A percentile compares a stretch with the other conserved stretches of the same genome.
Conservation (phyloP, 2,329 filamentous ascomycete species). For the Cytospora paraplurivora region DNA sequence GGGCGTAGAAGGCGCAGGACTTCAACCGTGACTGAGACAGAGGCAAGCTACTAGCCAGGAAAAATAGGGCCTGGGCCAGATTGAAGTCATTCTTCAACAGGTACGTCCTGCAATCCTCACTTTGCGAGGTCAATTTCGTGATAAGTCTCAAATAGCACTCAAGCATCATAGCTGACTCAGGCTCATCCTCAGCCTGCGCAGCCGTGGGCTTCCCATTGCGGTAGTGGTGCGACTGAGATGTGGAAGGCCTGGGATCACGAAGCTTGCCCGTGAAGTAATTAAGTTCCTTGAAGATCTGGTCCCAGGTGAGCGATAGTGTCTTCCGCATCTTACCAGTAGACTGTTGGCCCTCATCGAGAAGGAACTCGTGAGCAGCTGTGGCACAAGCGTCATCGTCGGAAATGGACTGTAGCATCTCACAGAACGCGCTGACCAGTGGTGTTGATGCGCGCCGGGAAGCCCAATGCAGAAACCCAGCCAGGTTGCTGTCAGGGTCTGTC, state of each 20-base stretch:
- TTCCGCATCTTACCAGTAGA: conserved; percentile 77
- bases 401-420: conserved; percentile 90
- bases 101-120: conserved; percentile 70
- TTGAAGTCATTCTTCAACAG: conserved; percentile 65
- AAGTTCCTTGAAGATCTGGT: conserved; percentile 88
- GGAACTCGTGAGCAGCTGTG: conserved; percentile 81
- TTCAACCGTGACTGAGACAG: conserved; percentile 61
- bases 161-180: conserved; percentile 94
- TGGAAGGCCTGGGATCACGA: conserved; percentile 64
- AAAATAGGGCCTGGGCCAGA: conserved; percentile 73
- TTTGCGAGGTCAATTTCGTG: conserved; percentile 77
- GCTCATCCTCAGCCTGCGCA: conserved; percentile 76
- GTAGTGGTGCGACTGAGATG: conserved; percentile 55
- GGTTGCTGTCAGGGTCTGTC: conserved; percentile 87
- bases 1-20: conserved; percentile 79
- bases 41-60: conserved; percentile 72
- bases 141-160: conserved; percentile 91
- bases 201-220: conserved; percentile 62
- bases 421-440: conserved; percentile 93
- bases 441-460: conserved; percentile 94
- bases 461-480: conserved; percentile 96
- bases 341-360: conserved; percentile 80
- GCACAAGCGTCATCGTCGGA: conserved; percentile 82
- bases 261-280: conserved; percentile 80
- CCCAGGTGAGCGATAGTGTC: conserved; percentile 85